Evolutionary conservation across 805 yeast genomes (phyloP).

Genomic region (Jamesozyma piceae): DNA sequence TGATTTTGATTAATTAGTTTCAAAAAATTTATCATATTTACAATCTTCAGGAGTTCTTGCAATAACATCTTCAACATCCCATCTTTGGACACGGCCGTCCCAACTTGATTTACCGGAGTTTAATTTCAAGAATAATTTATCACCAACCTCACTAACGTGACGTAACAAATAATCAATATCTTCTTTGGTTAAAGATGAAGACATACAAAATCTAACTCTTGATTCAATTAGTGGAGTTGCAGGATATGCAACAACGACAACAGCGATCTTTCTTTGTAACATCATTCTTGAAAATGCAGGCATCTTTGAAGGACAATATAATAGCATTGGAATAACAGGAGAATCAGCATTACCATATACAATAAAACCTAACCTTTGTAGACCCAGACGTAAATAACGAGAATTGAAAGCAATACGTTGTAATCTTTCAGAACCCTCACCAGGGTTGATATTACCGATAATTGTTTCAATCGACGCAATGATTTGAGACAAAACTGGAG

Average conservation of each 20-base stretch:
- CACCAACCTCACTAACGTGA: conserved; percentile 71
- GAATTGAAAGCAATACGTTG: conserved; percentile 94
- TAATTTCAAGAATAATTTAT: conserved; percentile 61
- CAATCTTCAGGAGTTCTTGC: conserved; percentile 62
- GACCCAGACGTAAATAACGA: conserved; percentile 81
- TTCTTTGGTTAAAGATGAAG: conserved; percentile 84
- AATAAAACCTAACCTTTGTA: conserved; percentile 86
- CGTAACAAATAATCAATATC: conserved; percentile 77
- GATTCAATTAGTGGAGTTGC: conserved; percentile 89
- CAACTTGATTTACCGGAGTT: conserved; percentile 71
- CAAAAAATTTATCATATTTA: conserved; percentile 33
- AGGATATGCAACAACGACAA: conserved; percentile 95
- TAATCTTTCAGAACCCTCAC: conserved; percentile 86
- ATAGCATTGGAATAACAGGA: conserved; percentile 84
- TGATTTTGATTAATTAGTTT: conserved; percentile 3
- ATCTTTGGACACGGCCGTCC: conserved; percentile 62
- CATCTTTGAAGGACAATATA: conserved; percentile 90
- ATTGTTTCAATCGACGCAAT: conserved; percentile 70
- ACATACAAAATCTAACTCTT: conserved; percentile 86
- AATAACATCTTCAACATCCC: conserved; percentile 71
- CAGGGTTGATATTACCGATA: conserved; percentile 74
- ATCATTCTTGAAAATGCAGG: conserved; percentile 82
- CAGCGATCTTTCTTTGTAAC: conserved; percentile 74
- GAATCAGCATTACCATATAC: conserved; percentile 93
- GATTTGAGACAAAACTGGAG: conserved; percentile 86